Percentiles rank a stretch among this genome's conserved stretches.
Evolutionary conservation across 805 yeast species (phyloP).

Genomic region (Kregervanrija pseudodelftensis): DNA sequence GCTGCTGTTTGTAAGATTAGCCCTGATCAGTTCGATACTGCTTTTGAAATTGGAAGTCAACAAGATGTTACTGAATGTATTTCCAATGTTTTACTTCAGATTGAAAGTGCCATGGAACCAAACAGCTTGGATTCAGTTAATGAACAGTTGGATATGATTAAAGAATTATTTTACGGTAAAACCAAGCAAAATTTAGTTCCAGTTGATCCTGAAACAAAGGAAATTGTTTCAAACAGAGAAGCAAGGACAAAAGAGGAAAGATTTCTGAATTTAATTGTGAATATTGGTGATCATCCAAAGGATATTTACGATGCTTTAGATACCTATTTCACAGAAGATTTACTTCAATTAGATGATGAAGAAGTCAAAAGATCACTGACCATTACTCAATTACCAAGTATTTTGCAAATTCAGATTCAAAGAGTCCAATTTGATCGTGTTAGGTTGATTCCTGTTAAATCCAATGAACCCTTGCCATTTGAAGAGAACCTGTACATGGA

Average conservation of each 20-base stretch:
- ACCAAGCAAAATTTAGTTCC: slow-evolving; percentile 72
- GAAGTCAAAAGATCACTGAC: slow-evolving; percentile 68
- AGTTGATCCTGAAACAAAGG: slow-evolving; percentile 25
- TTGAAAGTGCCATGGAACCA: slow-evolving; percentile 82
- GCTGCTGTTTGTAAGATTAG: slow-evolving; percentile 33
- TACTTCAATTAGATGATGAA: slow-evolving; percentile 63
- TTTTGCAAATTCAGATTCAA: slow-evolving; percentile 88
- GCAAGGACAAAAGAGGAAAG: slow-evolving; percentile 58
- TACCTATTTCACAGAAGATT: slow-evolving; percentile 69
- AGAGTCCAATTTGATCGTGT: slow-evolving; percentile 85
- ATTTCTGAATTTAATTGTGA: slow-evolving; percentile 74
- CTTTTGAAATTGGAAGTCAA: slow-evolving; percentile 79
- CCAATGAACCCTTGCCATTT: slow-evolving; percentile 75
- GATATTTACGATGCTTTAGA: slow-evolving; percentile 89
- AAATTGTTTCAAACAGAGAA: slow-evolving; percentile 18
- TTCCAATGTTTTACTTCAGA: slow-evolving; percentile 84
- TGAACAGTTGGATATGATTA: slow-evolving; percentile 80
- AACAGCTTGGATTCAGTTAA: slow-evolving; percentile 55
- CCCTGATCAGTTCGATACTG: slow-evolving; percentile 63
- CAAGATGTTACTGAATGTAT: slow-evolving; percentile 98
- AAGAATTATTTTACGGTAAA: slow-evolving; percentile 76
- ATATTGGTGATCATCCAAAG: slow-evolving; percentile 81
- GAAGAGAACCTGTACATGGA: slow-evolving; percentile 77
- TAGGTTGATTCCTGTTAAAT: slow-evolving; percentile 68
- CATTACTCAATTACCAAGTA: slow-evolving; percentile 64